These are phyloP conservation scores for Candida xyloterini DNA, from an alignment of 805 yeast species.

Conservation along the genomic window DNA sequence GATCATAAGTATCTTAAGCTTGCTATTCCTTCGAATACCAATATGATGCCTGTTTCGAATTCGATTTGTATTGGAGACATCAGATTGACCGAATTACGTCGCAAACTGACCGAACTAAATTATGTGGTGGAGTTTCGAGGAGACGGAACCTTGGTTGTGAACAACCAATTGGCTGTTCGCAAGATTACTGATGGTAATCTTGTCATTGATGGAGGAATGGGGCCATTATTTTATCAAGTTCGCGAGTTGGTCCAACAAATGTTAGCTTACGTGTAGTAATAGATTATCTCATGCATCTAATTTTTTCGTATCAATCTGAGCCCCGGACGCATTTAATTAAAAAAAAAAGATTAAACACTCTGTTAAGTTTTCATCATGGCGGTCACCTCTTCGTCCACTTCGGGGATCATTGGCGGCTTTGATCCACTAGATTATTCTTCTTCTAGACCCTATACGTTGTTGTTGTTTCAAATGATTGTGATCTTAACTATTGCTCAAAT, in stretches of 20 bases:
- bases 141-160: conserved; percentile 87
- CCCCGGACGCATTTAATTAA: not conserved
- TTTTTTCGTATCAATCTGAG: not conserved
- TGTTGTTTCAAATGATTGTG: conserved; percentile 65
- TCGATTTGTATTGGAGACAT: conserved; percentile 80
- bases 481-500: conserved; percentile 59
- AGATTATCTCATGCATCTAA: too few relatives aligned
- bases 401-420: conserved; percentile 70
- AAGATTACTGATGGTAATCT: conserved; percentile 81
- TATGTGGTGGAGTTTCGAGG: conserved; percentile 85
- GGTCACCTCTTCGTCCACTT: conserved; percentile 26
- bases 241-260: conserved; percentile 66
- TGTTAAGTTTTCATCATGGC: not conserved
- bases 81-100: conserved; percentile 73
- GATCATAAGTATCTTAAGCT: conserved; percentile 13
- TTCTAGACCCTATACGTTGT: conserved; percentile 61
- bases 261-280: conserved; percentile 63
- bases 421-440: conserved; percentile 63
- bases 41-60: conserved; percentile 17
- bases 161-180: conserved; percentile 68
- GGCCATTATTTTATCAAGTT: conserved; percentile 73
- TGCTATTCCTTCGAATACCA: conserved; percentile 11
- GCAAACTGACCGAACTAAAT: conserved; percentile 53
- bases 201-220: conserved; percentile 78
- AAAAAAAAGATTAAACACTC: not conserved